These are phyloP conservation scores for Trypanosoma brucei DNA, from an alignment of 208 protist species.

Conservation along the genomic window DNA sequence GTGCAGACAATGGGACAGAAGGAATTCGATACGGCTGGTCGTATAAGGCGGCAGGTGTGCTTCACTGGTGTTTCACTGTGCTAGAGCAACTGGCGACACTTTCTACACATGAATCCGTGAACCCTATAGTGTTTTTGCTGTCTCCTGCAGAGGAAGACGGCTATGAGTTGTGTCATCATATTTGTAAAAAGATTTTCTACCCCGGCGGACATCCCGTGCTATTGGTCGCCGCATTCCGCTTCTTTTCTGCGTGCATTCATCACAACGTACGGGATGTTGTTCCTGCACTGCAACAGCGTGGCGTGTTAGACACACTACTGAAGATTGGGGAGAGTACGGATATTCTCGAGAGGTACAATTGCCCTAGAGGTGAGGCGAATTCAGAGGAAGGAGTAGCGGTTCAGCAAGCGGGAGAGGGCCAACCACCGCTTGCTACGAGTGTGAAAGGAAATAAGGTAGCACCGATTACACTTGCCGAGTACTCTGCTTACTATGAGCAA, in stretches of 20 bases:
- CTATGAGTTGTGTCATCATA: constrained; percentile 23
- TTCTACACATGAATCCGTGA: constrained; percentile 37
- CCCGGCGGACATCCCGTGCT: constrained; percentile 58
- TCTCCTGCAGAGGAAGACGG: constrained; percentile 28
- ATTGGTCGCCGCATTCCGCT: constrained; percentile 32
- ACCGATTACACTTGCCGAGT: constrained; percentile 6
- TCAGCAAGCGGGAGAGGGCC: background rate
- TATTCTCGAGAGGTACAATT: constrained; percentile 14
- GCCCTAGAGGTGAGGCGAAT: background rate
- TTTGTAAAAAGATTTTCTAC: constrained; percentile 36
- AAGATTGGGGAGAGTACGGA: constrained; percentile 34
- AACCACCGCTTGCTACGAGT: constrained; percentile 5
- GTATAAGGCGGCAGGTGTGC: constrained; percentile 40
- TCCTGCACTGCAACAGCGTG: constrained; percentile 68
- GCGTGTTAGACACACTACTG: constrained; percentile 57
- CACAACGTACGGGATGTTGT: constrained; percentile 84
- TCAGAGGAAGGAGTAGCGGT: background rate
- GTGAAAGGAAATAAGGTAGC: background rate
- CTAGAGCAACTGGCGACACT: constrained; percentile 39
- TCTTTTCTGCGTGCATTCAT: constrained; percentile 74
- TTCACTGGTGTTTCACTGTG: constrained; percentile 47
- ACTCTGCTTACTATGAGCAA: constrained; percentile 21
- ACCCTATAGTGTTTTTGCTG: constrained; percentile 57
- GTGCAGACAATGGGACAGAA: constrained; percentile 1
- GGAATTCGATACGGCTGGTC: constrained; percentile 22